These are phyloP conservation scores for Ceriops zippeliana DNA, from an alignment of 345 rosid genomes.

Conservation along the genomic window DNA sequence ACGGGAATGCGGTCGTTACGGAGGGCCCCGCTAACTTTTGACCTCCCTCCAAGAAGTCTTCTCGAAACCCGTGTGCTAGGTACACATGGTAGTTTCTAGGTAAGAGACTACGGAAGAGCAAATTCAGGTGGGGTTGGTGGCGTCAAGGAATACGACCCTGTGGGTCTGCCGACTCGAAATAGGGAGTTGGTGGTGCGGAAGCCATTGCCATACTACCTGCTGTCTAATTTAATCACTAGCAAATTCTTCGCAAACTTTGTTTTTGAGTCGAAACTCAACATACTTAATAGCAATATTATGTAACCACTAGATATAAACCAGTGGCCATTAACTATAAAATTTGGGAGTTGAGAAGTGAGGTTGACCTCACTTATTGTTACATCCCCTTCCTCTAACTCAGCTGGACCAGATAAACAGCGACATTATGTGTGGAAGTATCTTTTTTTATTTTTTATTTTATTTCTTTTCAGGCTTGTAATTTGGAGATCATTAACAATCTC, in stretches of 20 bases:
- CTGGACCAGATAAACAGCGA: neutral
- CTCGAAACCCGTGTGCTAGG: slow-evolving; percentile 23
- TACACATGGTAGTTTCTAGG: neutral
- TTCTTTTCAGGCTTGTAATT: too few species aligned
- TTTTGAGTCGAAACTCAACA: neutral
- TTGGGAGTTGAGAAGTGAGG: too few species aligned
- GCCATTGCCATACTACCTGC: neutral
- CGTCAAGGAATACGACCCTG: slow-evolving; percentile 36
- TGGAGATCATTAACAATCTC: too few species aligned
- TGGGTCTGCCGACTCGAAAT: neutral
- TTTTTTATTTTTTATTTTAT: too few species aligned
- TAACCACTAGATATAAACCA: too few species aligned
- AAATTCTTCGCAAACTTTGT: too few species aligned
- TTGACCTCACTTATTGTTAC: too few species aligned
- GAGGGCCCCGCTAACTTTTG: slow-evolving; percentile 11
- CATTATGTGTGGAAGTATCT: too few species aligned
- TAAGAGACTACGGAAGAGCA: neutral
- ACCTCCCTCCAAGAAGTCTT: slow-evolving; percentile 17
- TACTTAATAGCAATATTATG: neutral
- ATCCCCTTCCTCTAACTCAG: too few species aligned
- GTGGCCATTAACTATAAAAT: too few species aligned
- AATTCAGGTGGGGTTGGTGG: slow-evolving; percentile 9
- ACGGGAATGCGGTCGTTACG: neutral
- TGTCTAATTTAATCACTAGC: slow-evolving; percentile 19
- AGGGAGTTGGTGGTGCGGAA: slow-evolving; percentile 25